Conservation (phyloP, 2,329 filamentous ascomycete species). For the Xylaria sp. region DNA sequence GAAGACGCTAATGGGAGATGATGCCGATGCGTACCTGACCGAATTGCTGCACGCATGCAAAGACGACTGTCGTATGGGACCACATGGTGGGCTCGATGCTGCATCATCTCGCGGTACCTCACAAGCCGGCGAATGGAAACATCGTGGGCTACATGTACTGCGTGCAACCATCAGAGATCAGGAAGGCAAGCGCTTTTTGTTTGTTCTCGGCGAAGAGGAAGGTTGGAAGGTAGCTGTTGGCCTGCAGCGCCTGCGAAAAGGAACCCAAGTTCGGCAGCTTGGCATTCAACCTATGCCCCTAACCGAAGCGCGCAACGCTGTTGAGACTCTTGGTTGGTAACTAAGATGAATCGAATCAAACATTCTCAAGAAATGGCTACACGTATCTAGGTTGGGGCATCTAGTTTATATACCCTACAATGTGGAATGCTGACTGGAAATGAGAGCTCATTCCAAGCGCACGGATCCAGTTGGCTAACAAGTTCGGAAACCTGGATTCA, state of each 20-base stretch:
- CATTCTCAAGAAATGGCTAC: background rate
- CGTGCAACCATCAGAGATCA: slow-evolving; percentile 72
- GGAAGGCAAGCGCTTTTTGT: slow-evolving; percentile 73
- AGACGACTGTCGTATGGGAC: slow-evolving; percentile 67
- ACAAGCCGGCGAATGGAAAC: slow-evolving; percentile 65
- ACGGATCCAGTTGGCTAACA: slow-evolving; percentile 1
- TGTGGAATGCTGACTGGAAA: slow-evolving; percentile 29
- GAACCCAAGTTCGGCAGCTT: slow-evolving; percentile 68
- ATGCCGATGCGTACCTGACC: slow-evolving; percentile 71
- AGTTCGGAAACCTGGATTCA: slow-evolving; percentile 22
- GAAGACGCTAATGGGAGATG: slow-evolving; percentile 68
- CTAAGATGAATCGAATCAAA: background rate
- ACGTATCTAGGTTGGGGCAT: slow-evolving; percentile 25
- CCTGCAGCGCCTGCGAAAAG: slow-evolving; percentile 68
- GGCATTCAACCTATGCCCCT: slow-evolving; percentile 66
- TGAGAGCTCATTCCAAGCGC: slow-evolving; percentile 29
- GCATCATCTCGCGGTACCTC: slow-evolving; percentile 54
- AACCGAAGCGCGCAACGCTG: slow-evolving; percentile 63
- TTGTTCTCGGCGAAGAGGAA: slow-evolving; percentile 72
- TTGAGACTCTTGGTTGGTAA: slow-evolving; percentile 69
- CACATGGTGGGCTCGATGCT: slow-evolving; percentile 58
- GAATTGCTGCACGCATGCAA: slow-evolving; percentile 73
- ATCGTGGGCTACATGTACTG: slow-evolving; percentile 68
- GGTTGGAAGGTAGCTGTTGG: slow-evolving; percentile 74
- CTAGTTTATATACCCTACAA: slow-evolving; percentile 27